Evolutionary conservation across 208 protist species (phyloP).

Genomic region (Leishmania amazonensis): DNA sequence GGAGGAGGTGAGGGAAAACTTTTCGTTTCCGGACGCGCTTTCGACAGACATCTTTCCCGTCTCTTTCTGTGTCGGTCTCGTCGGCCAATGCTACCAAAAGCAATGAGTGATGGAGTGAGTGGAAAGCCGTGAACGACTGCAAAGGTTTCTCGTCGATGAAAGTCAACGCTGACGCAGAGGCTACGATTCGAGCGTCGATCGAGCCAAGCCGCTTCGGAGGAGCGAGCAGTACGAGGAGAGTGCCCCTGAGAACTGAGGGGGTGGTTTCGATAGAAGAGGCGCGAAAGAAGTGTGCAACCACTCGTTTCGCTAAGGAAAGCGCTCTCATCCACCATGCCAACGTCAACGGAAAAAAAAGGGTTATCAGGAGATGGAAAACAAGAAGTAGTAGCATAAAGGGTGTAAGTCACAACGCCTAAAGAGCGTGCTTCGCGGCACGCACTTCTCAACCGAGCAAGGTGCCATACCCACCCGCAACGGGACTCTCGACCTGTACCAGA

Average conservation of each 20-base stretch:
- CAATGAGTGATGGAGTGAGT: neutral
- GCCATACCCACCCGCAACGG: neutral
- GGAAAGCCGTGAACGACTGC: neutral
- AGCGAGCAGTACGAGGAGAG: neutral
- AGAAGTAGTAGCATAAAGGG: too few relatives aligned
- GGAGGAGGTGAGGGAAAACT: neutral
- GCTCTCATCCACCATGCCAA: neutral
- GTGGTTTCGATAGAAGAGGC: neutral
- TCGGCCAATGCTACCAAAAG: neutral
- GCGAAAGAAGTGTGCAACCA: neutral
- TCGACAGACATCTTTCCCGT: constrained; percentile 7
- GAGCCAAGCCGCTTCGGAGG: neutral
- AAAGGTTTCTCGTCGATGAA: neutral
- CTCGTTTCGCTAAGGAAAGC: neutral
- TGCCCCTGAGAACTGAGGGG: neutral
- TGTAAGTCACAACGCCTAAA: neutral
- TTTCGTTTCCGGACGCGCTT: neutral
- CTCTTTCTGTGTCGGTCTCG: neutral
- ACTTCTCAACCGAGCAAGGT: neutral
- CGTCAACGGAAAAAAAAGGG: neutral
- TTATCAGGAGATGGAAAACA: neutral
- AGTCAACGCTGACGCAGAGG: neutral
- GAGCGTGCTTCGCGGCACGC: neutral
- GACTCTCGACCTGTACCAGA: neutral
- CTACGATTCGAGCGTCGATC: neutral